These are phyloP conservation scores for Cladophialophora exuberans DNA, from an alignment of 2,329 filamentous ascomycete genomes.

Conservation along the genomic window DNA sequence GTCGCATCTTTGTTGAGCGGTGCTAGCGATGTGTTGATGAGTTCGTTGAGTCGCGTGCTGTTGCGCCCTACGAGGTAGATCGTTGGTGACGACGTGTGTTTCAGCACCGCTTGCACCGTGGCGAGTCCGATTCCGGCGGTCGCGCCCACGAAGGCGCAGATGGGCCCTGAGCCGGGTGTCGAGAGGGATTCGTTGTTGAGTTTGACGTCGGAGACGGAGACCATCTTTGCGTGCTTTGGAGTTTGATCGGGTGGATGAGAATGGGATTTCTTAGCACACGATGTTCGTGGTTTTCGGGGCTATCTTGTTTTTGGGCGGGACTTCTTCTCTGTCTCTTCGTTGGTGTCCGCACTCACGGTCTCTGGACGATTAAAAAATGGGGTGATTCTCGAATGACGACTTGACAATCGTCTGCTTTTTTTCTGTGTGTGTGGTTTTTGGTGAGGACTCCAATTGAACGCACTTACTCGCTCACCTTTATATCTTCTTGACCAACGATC, in stretches of 20 bases:
- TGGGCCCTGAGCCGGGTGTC: slow-evolving; percentile 11
- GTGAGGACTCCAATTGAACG: too few species aligned
- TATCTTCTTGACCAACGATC: too few species aligned
- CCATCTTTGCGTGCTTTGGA: slow-evolving; percentile 21
- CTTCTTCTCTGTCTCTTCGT: not conserved
- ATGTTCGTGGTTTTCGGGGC: too few species aligned
- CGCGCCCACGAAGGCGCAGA: slow-evolving; percentile 18
- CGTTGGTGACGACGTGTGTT: slow-evolving; percentile 22
- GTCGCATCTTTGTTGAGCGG: slow-evolving; percentile 13
- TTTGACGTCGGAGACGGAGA: slow-evolving; percentile 23
- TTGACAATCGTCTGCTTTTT: too few species aligned
- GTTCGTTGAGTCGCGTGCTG: not conserved
- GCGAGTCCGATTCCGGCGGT: slow-evolving; percentile 27
- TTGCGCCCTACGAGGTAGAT: slow-evolving; percentile 25
- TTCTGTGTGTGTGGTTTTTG: too few species aligned
- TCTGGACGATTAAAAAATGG: too few species aligned
- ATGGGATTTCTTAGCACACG: not conserved
- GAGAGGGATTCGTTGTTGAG: slow-evolving; percentile 22
- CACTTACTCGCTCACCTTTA: too few species aligned
- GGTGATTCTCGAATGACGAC: too few species aligned
- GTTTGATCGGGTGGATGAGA: not conserved
- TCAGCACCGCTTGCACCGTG: slow-evolving; percentile 19
- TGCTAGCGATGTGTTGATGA: slow-evolving; percentile 10
- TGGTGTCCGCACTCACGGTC: too few species aligned
- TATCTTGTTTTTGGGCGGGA: not conserved